These are phyloP conservation scores for Candolleomyces eurysporus DNA, from an alignment of 768 basidiomycete genomes.

Conservation along the genomic window DNA sequence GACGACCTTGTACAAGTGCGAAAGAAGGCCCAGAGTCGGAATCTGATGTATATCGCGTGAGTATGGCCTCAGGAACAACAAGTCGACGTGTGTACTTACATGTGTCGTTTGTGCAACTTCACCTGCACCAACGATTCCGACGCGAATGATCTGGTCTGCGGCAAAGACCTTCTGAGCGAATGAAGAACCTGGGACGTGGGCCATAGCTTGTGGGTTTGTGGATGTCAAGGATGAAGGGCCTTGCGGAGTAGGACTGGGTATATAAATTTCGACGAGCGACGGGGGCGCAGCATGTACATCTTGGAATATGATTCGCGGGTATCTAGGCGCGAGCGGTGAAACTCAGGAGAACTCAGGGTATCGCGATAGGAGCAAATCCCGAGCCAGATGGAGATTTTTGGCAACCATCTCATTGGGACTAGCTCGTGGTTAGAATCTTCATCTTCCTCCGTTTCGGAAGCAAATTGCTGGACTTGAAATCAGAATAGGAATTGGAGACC, in stretches of 20 bases:
- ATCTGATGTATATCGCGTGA: background rate
- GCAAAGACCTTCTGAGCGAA: background rate
- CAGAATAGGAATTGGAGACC: too few species aligned
- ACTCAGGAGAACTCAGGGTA: too few species aligned
- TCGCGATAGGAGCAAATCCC: too few species aligned
- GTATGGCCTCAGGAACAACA: background rate
- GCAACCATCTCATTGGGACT: too few species aligned
- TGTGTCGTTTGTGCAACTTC: slow-evolving; percentile 1
- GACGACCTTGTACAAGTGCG: background rate
- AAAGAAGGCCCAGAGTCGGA: slow-evolving; percentile 2
- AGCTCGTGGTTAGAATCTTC: too few species aligned
- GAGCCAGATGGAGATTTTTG: too few species aligned
- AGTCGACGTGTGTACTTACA: background rate
- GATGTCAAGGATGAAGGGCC: background rate
- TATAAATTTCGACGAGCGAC: background rate
- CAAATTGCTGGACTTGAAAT: too few species aligned
- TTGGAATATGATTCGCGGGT: too few species aligned
- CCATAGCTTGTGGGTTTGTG: background rate
- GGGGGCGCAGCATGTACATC: background rate
- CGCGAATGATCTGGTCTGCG: background rate
- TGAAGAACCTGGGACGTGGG: background rate
- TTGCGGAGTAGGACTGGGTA: background rate
- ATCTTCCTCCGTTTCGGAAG: too few species aligned
- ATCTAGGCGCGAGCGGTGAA: too few species aligned
- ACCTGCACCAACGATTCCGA: background rate